Evolutionary conservation across 345 rosid genomes (phyloP), one percentile per base, ranked within the genome.

Genomic region (Rhizophora apiculata): DNA sequence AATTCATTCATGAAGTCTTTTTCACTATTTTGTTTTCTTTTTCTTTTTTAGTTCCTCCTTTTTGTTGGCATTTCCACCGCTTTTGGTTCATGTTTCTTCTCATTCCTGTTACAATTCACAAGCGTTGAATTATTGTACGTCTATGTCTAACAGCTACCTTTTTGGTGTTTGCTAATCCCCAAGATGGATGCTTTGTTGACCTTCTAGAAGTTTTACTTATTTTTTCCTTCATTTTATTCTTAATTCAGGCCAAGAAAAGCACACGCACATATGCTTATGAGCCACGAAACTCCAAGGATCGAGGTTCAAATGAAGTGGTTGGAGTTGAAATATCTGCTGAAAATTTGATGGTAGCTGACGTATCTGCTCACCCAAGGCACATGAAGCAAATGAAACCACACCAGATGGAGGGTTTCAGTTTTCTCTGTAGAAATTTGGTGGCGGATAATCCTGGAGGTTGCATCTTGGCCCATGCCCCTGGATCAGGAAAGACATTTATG

Each of bases 401-500:
- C 80, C 98, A 94, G 62, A 60, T 83, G 30, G 93, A 94, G 71
- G 97, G 98, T 21, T 94, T 94, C 68, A 84, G 78, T 26, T 92
- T 94, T 76, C 86, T 94, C 20, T 76, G 90, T 60, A 85, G 83
- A 70, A 94, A 94, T 66, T 77, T 94, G 62, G 89, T 82, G 52
- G 55, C 82, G 3, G 92, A 94, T 52, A 78, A 84, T 49, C 97
- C 99, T 7, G 90, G 96, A 31, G 99, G 97, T 46, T 92, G 97
- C 78, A 89, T 94, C 70, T 61, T 94, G 81, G 99, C 99, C 52
- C 96, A 94, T 83, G 96, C 97, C 13, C 99, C 97, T 11, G 99
- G 99, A 48, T 94, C 99, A 11, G 99, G 97, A 34, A 92, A 94
- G 79, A 92, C 99, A 8, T 94, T 94, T 61, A 87, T 94, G 82